phyloP scores from a whole-genome alignment of 805 yeast species.

The Kregervanrija delftensis region DNA sequence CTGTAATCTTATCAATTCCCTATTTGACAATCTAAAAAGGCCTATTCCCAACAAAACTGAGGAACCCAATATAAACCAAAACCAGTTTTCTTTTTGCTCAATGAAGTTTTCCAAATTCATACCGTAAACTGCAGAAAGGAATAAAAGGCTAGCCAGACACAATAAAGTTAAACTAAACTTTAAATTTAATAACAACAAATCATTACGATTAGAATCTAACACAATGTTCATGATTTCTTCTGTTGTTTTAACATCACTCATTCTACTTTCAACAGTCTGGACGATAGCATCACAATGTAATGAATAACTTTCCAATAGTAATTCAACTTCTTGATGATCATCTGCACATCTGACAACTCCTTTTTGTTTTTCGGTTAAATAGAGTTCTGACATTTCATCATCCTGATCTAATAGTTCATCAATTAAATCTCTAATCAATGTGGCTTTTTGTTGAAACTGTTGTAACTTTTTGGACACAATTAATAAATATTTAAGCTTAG shows the following conservation, averaged over 20 bases:
- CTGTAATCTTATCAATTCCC: conserved; percentile 57
- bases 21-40: conserved; percentile 49
- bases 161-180: conserved; percentile 77
- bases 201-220: conserved; percentile 88
- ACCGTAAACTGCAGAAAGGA: conserved; percentile 83
- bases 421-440: conserved; percentile 71
- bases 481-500: conserved; percentile 67
- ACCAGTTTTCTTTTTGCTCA: conserved; percentile 75
- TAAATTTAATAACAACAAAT: conserved; percentile 81
- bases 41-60: conserved; percentile 32
- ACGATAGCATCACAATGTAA: conserved; percentile 91
- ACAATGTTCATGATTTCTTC: conserved; percentile 94
- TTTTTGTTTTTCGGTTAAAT: conserved; percentile 54
- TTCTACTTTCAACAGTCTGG: conserved; percentile 72
- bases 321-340: conserved; percentile 83
- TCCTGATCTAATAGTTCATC: conserved; percentile 85
- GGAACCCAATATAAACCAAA: conserved; percentile 42
- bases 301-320: conserved; percentile 84
- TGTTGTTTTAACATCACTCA: conserved; percentile 81
- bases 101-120: conserved; percentile 93
- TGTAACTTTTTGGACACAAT: conserved; percentile 80
- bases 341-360: conserved; percentile 42
- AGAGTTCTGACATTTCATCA: conserved; percentile 76
- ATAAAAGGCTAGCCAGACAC: conserved; percentile 74
- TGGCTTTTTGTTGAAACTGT: conserved; percentile 78